Base-by-base conservation (phyloP, 2,329 filamentous ascomycete species). In the Xylariaceae sp. region DNA sequence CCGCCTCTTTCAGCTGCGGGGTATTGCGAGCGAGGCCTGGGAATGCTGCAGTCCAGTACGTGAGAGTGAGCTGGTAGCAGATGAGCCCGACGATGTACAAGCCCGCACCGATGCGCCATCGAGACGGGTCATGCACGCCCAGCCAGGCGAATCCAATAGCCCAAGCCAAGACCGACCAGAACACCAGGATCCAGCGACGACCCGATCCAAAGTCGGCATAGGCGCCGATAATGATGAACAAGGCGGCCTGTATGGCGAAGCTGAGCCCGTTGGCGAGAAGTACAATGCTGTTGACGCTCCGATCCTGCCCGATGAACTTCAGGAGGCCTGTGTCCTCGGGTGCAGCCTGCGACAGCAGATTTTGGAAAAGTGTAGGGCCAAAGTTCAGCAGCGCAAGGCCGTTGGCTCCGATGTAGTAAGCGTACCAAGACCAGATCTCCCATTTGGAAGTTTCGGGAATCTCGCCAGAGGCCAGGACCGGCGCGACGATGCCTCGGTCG, bases 31-130 rank as follows among this genome's bases (percentile, higher is more conserved):
- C 65, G 16, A 69, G 56, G 8, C 59, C 56, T 1, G 66, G 66
- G 33, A 69, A 69, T 0, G 81, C 79, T 0, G 82, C 80, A 0
- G 79, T 83, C 79, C 81, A 85, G 57, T 84, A 85, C 0, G 81
- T 85, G 37, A 85, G 64, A 0, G 78, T 81, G 2, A 82, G 74
- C 60, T 85, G 81, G 51, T 85, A 85, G 1, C 75, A 74, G 47
- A 86, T 80, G 32, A 85, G 59, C 2, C 81, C 81, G 13, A 84
- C 73, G 41, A 85, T 81, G 56, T 86, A 86, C 13, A 87, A 59
- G 0, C 73, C 81, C 0, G 78, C 70, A 1, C 68, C 83, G 8
- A 72, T 64, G 36, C 74, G 68, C 83, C 83, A 87, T 55, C 81
- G 68, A 3, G 70, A 65, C 13, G 72, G 61, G 0, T 71, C 73